Base-by-base conservation (phyloP, 2,329 filamentous ascomycete genomes). In the Endothia cerciana region DNA sequence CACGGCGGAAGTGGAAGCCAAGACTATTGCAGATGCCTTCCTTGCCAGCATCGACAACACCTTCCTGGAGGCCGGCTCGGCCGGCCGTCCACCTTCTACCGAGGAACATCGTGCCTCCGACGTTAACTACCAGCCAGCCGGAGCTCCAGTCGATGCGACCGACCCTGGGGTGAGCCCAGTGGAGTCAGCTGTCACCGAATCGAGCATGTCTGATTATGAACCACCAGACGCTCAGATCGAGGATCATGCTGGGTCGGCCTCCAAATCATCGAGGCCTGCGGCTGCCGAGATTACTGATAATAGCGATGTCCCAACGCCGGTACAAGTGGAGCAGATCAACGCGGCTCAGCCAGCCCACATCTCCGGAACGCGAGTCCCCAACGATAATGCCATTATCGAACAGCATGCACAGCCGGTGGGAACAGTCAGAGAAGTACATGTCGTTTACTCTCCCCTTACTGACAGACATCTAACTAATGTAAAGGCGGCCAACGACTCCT, bases 171-270 rank as follows among this genome's bases (percentile, higher is more conserved):
- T 43, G 40, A 19, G 19, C 6, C n/a, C 28, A 30, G 40, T 47
- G 17, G 49, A 38, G 36, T 28, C 45, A 25, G 33, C 63, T 58
- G 47, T 36, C 36, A 71, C 67, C 15, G 68, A 65, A 30, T 71
- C 71, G n/a, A 71, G 72, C 33, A 71, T 68, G 30, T 83, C 83
- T 2, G 85, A 77, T 59, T 87, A 88, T 70, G 85, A 89, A 69
- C 85, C 85, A 58, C 83, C 84, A 22, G 82, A 81, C 63, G 78
- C 77, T 4, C 71, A 71, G 17, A 64, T 49, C 15, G 49, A 63
- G 40, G 72, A 62, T 28, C 71, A 72, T 58, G 62, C 68, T 51
- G 64, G 69, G 40, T 60, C 65, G 4, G 59, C 63, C 6, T 70
- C 70, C 19, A 62, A 71, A 22, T 67, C 70, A 19, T 59, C 68